phyloP scores from a whole-genome alignment of 2,329 filamentous ascomycete genomes.

The Emericellopsis cladophorae region DNA sequence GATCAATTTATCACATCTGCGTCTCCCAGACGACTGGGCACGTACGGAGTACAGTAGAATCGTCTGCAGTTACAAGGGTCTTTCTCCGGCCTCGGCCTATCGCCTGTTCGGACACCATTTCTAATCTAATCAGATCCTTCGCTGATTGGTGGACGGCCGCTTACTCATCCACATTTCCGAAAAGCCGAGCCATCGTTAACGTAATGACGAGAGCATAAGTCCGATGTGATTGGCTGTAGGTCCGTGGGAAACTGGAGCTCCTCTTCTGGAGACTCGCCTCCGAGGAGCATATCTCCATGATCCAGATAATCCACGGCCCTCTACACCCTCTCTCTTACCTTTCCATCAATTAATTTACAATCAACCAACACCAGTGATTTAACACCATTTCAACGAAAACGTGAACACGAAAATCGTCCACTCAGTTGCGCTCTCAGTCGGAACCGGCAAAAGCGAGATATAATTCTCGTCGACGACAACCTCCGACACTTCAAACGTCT shows the following conservation, averaged over 20 bases:
- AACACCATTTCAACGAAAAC: too few relatives aligned
- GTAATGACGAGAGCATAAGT: slow-evolving; percentile 6
- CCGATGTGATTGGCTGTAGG: slow-evolving; percentile 12
- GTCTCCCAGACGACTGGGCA: too few relatives aligned
- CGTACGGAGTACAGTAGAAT: too few relatives aligned
- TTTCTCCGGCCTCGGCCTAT: background rate
- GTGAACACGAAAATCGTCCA: too few relatives aligned
- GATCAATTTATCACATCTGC: too few relatives aligned
- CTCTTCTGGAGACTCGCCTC: background rate
- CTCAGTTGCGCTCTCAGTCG: too few relatives aligned
- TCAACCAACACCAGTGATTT: too few relatives aligned
- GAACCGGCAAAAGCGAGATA: too few relatives aligned
- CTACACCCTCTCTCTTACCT: background rate
- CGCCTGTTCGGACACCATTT: too few relatives aligned
- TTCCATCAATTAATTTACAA: background rate
- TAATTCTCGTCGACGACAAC: background rate
- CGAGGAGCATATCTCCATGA: background rate
- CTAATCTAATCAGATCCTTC: too few relatives aligned
- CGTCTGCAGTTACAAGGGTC: too few relatives aligned
- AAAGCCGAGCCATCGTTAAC: slow-evolving; percentile 4
- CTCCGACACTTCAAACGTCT: background rate
- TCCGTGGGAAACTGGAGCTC: slow-evolving; percentile 2
- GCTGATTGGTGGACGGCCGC: background rate
- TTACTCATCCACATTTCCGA: slow-evolving; percentile 3
- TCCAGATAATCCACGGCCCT: background rate